These are phyloP conservation scores for Cystobasidium onofrii DNA, from an alignment of 768 basidiomycete species.

Conservation along the genomic window DNA sequence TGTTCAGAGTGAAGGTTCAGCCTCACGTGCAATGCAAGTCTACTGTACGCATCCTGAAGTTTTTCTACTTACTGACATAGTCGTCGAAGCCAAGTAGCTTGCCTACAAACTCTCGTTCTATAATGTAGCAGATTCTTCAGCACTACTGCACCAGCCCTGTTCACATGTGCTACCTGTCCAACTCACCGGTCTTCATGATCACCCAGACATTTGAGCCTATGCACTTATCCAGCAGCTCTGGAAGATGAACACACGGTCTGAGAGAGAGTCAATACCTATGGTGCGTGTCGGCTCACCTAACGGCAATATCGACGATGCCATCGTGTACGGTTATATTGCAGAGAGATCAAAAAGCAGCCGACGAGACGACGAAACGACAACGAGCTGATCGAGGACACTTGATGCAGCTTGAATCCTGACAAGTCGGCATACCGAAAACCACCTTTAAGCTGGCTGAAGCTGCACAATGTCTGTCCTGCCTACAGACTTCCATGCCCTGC, in stretches of 20 bases:
- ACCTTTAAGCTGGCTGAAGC: not conserved
- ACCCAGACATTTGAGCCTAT: constrained; percentile 97
- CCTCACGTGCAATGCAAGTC: not conserved
- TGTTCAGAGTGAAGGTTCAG: not conserved
- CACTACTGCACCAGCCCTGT: not conserved
- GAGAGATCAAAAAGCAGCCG: not conserved
- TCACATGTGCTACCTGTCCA: not conserved
- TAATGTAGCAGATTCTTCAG: constrained; percentile 37
- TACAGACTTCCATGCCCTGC: constrained; percentile 8
- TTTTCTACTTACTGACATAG: constrained; percentile 80
- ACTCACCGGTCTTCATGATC: constrained; percentile 65
- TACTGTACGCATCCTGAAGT: not conserved
- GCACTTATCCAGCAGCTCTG: constrained; percentile 93
- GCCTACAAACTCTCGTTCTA: constrained; percentile 90
- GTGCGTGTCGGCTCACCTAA: not conserved
- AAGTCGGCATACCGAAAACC: not conserved
- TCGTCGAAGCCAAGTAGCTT: constrained; percentile 94
- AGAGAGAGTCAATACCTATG: not conserved
- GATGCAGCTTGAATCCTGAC: not conserved
- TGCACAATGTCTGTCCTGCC: constrained; percentile 20
- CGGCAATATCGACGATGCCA: constrained; percentile 24
- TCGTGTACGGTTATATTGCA: not conserved
- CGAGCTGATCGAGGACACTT: not conserved
- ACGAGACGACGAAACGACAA: not conserved
- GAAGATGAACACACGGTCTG: not conserved